These are phyloP conservation scores for Oldenlandia corymbosa DNA, from an alignment of 257 asterid genomes.

Conservation along the genomic window DNA sequence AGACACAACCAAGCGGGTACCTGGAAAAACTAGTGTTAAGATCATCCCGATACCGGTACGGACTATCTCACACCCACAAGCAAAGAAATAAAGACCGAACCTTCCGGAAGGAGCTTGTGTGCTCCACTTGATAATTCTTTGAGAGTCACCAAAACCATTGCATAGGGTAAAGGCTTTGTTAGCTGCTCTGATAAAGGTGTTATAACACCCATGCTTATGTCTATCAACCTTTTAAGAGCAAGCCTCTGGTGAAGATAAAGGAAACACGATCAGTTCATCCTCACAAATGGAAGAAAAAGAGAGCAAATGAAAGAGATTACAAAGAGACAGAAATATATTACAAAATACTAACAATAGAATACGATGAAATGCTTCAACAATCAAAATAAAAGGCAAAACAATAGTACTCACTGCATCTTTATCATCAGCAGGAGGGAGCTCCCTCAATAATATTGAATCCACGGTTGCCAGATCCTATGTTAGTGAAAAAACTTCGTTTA, in stretches of 20 bases:
- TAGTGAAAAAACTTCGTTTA: constrained; percentile 13
- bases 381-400: constrained; percentile 6
- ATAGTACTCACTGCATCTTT: constrained; percentile 69
- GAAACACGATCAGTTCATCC: constrained; percentile 23
- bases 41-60: constrained; percentile 14
- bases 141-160: constrained; percentile 68
- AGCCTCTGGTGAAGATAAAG: constrained; percentile 51
- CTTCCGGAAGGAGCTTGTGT: constrained; percentile 85
- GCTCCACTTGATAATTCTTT: constrained; percentile 83
- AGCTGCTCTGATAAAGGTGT: constrained; percentile 86
- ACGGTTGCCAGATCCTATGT: constrained; percentile 93
- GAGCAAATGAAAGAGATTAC: neutral
- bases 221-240: constrained; percentile 86
- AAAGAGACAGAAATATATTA: neutral
- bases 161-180: constrained; percentile 83
- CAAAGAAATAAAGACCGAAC: constrained; percentile 25
- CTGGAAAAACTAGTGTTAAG: constrained; percentile 31
- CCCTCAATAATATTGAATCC: constrained; percentile 86
- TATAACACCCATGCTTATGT: constrained; percentile 93
- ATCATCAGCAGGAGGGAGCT: constrained; percentile 81
- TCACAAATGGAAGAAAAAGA: constrained; percentile 7
- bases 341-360: neutral
- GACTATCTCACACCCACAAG: constrained; percentile 1
- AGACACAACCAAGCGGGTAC: constrained; percentile 73
- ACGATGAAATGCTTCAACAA: neutral